Conservation (phyloP, 768 basidiomycete species). For the Mycena rebaudengoi region DNA sequence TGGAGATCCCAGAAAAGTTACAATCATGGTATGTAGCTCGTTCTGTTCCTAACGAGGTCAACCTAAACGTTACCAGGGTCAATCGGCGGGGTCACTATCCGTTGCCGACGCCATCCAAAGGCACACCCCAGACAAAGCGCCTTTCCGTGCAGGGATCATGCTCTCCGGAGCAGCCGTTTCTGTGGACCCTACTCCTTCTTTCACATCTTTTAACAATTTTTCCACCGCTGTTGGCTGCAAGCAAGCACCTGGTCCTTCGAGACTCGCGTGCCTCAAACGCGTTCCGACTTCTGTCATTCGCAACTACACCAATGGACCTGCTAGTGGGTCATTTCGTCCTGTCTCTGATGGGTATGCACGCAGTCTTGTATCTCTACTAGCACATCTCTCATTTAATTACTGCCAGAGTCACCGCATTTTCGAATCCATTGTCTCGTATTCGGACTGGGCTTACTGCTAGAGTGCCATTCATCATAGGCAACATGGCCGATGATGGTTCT, state of each 20-base stretch:
- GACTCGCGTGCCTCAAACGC: constrained; percentile 30
- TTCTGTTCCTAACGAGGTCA: too few species aligned
- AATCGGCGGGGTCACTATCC: constrained; percentile 4
- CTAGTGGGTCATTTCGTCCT: neutral
- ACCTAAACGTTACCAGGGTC: neutral
- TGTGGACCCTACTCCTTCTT: neutral
- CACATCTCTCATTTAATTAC: neutral
- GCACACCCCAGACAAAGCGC: neutral
- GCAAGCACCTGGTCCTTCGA: constrained; percentile 25
- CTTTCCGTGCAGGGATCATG: constrained; percentile 6
- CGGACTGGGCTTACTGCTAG: constrained; percentile 10
- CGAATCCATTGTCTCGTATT: constrained; percentile 24
- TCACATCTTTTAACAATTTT: constrained; percentile 11
- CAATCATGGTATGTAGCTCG: constrained; percentile 25
- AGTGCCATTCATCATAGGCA: constrained; percentile 25
- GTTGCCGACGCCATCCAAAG: constrained; percentile 7
- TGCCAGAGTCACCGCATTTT: constrained; percentile 1
- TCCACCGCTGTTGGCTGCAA: constrained; percentile 21
- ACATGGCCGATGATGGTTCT: constrained; percentile 25
- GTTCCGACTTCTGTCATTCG: constrained; percentile 29
- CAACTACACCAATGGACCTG: constrained; percentile 25
- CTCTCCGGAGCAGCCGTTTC: constrained; percentile 9
- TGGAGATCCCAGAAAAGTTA: constrained; percentile 46
- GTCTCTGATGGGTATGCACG: constrained; percentile 17
- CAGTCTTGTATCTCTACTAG: neutral